Conservation (phyloP, 116 monocot genomes). For the Phalaenopsis hybrid region DNA sequence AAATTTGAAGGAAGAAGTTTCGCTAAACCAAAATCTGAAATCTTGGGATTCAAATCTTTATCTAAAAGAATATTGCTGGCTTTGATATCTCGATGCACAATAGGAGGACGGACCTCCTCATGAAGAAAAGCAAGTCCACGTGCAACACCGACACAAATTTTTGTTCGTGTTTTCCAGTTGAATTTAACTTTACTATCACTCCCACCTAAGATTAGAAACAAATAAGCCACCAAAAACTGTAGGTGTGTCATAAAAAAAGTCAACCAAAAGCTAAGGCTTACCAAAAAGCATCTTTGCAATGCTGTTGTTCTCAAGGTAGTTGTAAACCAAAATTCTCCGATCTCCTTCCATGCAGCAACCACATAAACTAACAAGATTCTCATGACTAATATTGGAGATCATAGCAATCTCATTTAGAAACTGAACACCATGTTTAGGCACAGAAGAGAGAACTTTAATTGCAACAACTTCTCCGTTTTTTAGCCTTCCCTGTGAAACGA, state of each 20-base stretch:
- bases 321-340: slow-evolving; percentile 52
- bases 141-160: slow-evolving; percentile 10
- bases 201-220: slow-evolving; percentile 6
- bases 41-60: slow-evolving; percentile 11
- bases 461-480: slow-evolving; percentile 46
- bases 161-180: slow-evolving; percentile 11
- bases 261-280: slow-evolving; percentile 5
- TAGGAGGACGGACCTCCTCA: slow-evolving; percentile 4
- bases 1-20: slow-evolving; percentile 5
- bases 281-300: slow-evolving; percentile 57
- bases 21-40: slow-evolving; percentile 18
- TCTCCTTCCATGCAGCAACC: slow-evolving; percentile 52
- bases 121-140: slow-evolving; percentile 12
- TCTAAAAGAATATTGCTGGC: slow-evolving; percentile 13
- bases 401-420: slow-evolving; percentile 47
- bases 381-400: slow-evolving; percentile 36
- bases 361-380: slow-evolving; percentile 45
- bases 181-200: slow-evolving; percentile 1
- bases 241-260: not conserved
- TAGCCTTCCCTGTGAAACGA: slow-evolving; percentile 35
- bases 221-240: not conserved
- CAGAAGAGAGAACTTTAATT: slow-evolving; percentile 50
- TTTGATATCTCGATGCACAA: slow-evolving; percentile 15
- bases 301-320: slow-evolving; percentile 64
- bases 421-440: slow-evolving; percentile 43